Evolutionary conservation across 805 yeast species (phyloP), one percentile per base, ranked within the genome.

Genomic region (Clavispora carvajalis): DNA sequence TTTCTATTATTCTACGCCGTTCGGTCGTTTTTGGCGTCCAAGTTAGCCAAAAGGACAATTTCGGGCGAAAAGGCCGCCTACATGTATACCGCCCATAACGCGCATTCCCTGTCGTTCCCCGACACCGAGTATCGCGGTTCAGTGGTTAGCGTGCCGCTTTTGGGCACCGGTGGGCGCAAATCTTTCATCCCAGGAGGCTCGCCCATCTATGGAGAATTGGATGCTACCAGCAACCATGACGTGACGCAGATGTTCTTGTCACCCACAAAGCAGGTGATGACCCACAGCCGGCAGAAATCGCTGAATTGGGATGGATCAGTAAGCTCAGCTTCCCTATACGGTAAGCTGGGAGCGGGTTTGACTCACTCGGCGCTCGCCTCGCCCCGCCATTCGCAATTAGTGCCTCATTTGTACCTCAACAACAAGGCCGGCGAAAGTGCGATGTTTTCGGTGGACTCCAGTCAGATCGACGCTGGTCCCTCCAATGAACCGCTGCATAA

Each of bases 211-310:
- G 67, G 62, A 15, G 45, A 47, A 10, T 64, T 53, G 12, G 49
- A 49, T 11, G 57, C 64, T 15, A 58, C 70, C 0, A 49, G 67
- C 10, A 62, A 63, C 42, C 62, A 64, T 39, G 76, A 71, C 45
- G 59, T 66, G 49, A 69, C 75, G 28, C 65, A 57, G 39, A 70
- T 82, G 74, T 86, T 82, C 59, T 76, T 85, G 39, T 85, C 93
- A 3, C 95, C 95, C 24, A 86, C 95, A 1, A 81, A 80, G 13
- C 88, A 84, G 52, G 82, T 81, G 13, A 74, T 80, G 76, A 67
- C 68, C 41, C 74, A 72, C 50, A 68, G 63, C 50, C 60, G 67
- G 33, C 58, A 53, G 23, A 53, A 55, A 35, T 56, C 68, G 4
- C 43, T 54, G 34, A 55, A 52, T 35, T 39, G 39, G 34, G 48